phyloP scores from a whole-genome alignment of 345 rosid genomes.

The Clarkia xantiana region DNA sequence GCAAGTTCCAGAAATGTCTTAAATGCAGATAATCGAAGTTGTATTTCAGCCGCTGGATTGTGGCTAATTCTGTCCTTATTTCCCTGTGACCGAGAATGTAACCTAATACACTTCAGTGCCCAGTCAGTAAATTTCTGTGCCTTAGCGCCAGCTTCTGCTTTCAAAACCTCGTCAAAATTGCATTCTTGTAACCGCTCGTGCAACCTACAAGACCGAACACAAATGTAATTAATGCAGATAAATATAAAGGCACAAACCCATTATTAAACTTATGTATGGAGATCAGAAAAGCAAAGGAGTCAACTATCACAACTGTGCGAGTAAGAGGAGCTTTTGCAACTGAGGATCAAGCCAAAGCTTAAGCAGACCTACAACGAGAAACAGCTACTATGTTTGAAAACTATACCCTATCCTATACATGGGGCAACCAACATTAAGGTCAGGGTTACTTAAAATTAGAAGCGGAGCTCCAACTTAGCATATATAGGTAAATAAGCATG shows the following conservation, averaged over 20 bases:
- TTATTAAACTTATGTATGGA: too few species aligned
- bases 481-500: neutral
- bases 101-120: conserved; percentile 88
- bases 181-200: conserved; percentile 93
- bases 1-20: conserved; percentile 78
- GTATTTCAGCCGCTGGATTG: conserved; percentile 71
- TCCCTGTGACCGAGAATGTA: conserved; percentile 78
- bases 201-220: conserved; percentile 38
- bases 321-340: neutral
- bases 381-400: neutral
- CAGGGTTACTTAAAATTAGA: neutral
- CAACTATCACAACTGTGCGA: neutral
- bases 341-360: too few species aligned
- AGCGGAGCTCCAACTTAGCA: neutral
- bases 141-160: conserved; percentile 85
- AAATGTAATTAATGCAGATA: neutral
- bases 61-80: conserved; percentile 43
- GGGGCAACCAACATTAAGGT: neutral
- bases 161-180: conserved; percentile 76
- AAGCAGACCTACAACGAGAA: too few species aligned
- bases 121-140: conserved; percentile 95
- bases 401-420: too few species aligned
- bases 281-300: too few species aligned
- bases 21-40: conserved; percentile 85
- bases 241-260: neutral